Percentiles rank a stretch among this genome's conserved stretches.
These are phyloP conservation scores for Starmera caribaea DNA, from an alignment of 805 yeast species.

Conservation along the genomic window DNA sequence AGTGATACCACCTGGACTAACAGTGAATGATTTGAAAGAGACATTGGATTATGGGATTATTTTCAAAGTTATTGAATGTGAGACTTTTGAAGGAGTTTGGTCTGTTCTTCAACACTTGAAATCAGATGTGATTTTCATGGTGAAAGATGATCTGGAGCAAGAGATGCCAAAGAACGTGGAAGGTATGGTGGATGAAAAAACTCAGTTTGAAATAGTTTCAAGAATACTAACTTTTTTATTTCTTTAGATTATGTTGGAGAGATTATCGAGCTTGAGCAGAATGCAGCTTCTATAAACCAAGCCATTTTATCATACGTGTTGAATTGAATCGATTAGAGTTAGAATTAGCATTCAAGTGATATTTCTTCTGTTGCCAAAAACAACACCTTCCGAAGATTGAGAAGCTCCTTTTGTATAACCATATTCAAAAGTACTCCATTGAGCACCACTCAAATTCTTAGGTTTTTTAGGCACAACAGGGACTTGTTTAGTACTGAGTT, in stretches of 20 bases:
- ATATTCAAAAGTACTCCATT: conserved; percentile 52
- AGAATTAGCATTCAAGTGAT: conserved; percentile 20
- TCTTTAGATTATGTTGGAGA: conserved; percentile 15
- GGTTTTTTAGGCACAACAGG: conserved; percentile 53
- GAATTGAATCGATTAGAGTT: neutral
- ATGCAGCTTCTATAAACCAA: conserved; percentile 14
- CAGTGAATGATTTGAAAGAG: conserved; percentile 8
- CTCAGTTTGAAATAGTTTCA: neutral
- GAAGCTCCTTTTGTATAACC: conserved; percentile 52
- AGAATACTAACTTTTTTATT: neutral
- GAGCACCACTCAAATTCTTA: conserved; percentile 26
- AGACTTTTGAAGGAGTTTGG: conserved; percentile 39
- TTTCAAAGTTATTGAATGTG: conserved; percentile 33
- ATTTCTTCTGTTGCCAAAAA: conserved; percentile 43
- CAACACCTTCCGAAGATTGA: conserved; percentile 42
- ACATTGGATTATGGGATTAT: conserved; percentile 13
- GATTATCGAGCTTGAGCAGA: conserved; percentile 16
- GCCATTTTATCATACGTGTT: conserved; percentile 13
- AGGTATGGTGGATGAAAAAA: conserved; percentile 9
- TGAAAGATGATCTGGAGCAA: conserved; percentile 16
- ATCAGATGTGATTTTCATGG: conserved; percentile 24
- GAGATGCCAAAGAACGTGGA: conserved; percentile 22
- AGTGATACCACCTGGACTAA: conserved; percentile 23
- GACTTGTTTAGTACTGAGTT: conserved; percentile 35
- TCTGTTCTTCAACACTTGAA: conserved; percentile 45